Base-by-base conservation (phyloP, 2,329 filamentous ascomycete genomes). In the Alternaria burnsii region DNA sequence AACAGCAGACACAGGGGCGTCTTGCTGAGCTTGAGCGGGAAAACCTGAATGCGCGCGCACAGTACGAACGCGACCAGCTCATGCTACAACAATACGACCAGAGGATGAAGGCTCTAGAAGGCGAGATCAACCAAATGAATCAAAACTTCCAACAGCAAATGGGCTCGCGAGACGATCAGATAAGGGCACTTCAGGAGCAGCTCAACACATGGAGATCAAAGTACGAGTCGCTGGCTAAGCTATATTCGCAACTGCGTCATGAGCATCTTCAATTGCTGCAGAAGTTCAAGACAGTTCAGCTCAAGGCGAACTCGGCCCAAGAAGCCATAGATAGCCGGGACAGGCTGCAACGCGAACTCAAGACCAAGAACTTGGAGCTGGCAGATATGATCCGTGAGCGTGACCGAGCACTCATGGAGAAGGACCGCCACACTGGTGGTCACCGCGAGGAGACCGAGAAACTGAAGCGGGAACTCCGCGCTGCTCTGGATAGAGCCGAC, bases 301-400 rank as follows among this genome's bases (percentile, higher is more conserved):
- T 98, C 65, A 99, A 98, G 84, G 95, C 95, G 2, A 93, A 94
- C 16, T 98, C 94, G 5, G 95, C 95, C 0, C 94, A 98, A 76
- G 95, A 99, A 81, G 95, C 95, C 1, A 97, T 98, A 65, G 95
- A 98, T 58, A 89, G 88, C 70, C 90, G 94, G 9, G 95, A 99
- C 82, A 97, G 96, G 83, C 86, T 99, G 53, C 93, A 98, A 82
- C 91, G 94, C 34, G 95, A 99, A 81, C 91, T 99, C 78, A 99
- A 99, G 87, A 97, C 94, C 30, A 99, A 99, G 87, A 99, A 99
- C 76, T 84, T 99, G n/a, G 95, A 99, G 79, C 82, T 99, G 63
- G 95, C 95, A 32, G 93, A 98, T 78, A 98, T 99, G 95, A 99
- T 99, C 67, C 88, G 95, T 43, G 95, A 99, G 82, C 87, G 95